Evolutionary conservation across 768 basidiomycete species (phyloP).

Genomic region (Tricholoma hemisulphureum): DNA sequence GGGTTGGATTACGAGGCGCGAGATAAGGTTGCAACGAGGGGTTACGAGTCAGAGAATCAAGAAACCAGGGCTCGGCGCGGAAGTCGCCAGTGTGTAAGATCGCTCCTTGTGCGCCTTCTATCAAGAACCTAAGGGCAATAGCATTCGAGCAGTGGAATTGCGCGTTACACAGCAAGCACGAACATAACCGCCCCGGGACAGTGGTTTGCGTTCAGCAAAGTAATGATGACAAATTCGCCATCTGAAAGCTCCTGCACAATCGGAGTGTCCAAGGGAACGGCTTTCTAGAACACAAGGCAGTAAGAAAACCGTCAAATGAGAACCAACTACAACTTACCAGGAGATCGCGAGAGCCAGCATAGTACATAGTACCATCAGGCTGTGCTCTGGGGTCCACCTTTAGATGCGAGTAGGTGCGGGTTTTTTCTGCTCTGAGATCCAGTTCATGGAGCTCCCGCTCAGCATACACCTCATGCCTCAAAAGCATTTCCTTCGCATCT

Average conservation of each 20-base stretch:
- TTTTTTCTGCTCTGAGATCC: conserved; percentile 49
- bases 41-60: conserved; percentile 66
- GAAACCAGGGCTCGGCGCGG: conserved; percentile 80
- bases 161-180: conserved; percentile 18
- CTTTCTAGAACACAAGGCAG: conserved; percentile 39
- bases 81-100: conserved; percentile 94
- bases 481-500: conserved; percentile 84
- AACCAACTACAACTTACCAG: conserved; percentile 43
- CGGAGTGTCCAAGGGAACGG: conserved; percentile 63
- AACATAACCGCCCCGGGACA: conserved; percentile 94
- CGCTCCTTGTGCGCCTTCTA: conserved; percentile 66
- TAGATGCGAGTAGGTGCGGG: conserved; percentile 65
- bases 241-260: conserved; percentile 57
- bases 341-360: conserved; percentile 61
- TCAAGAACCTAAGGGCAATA: conserved; percentile 65
- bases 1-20: conserved; percentile 22
- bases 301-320: background rate
- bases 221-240: conserved; percentile 64
- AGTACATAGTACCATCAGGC: conserved; percentile 47
- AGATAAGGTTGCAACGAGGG: conserved; percentile 75
- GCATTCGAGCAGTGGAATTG: background rate
- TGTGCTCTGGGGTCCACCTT: conserved; percentile 50
- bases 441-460: conserved; percentile 60
- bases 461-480: conserved; percentile 68
- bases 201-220: conserved; percentile 88